Percentiles rank a stretch among this genome's conserved stretches.
Conservation (phyloP, 1,284 basidiomycete species). For the Ganoderma boninense region DNA sequence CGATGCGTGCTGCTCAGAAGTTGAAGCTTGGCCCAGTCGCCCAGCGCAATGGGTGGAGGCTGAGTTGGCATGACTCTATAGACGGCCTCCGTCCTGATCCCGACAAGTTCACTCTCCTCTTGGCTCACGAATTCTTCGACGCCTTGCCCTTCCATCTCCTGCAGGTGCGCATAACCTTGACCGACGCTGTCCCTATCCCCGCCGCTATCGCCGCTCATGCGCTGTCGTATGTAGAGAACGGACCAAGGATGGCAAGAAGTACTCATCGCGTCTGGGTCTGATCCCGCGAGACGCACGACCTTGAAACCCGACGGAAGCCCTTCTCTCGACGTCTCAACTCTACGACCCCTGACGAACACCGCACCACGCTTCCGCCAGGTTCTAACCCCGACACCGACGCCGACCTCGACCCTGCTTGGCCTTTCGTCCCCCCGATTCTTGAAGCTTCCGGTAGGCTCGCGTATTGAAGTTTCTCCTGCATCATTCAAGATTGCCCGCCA, state of each 20-base stretch:
- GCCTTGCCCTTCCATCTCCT: slow-evolving; percentile 93
- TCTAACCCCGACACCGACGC: slow-evolving; percentile 70
- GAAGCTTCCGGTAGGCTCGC: slow-evolving; percentile 68
- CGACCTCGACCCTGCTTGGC: slow-evolving; percentile 73
- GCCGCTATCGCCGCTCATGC: background rate
- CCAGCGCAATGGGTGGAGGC: slow-evolving; percentile 41
- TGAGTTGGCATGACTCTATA: slow-evolving; percentile 83
- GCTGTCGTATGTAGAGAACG: slow-evolving; percentile 65
- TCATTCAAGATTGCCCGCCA: slow-evolving; percentile 73
- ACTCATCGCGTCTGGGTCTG: slow-evolving; percentile 63
- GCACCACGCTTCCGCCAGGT: slow-evolving; percentile 66
- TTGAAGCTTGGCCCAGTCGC: slow-evolving; percentile 53
- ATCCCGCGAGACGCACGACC: slow-evolving; percentile 39
- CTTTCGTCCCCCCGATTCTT: slow-evolving; percentile 77
- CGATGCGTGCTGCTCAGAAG: slow-evolving; percentile 74
- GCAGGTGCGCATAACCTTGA: slow-evolving; percentile 58
- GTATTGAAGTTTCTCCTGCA: slow-evolving; percentile 82
- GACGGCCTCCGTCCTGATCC: slow-evolving; percentile 67
- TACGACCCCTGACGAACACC: slow-evolving; percentile 21
- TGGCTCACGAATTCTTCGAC: slow-evolving; percentile 99
- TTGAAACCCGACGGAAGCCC: slow-evolving; percentile 33
- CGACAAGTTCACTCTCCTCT: slow-evolving; percentile 82
- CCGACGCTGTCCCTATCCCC: slow-evolving; percentile 26
- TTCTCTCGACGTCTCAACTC: slow-evolving; percentile 25
- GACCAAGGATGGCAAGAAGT: slow-evolving; percentile 90